Evolutionary conservation across 345 rosid genomes (phyloP).

Genomic region (Dovyalis caffra): DNA sequence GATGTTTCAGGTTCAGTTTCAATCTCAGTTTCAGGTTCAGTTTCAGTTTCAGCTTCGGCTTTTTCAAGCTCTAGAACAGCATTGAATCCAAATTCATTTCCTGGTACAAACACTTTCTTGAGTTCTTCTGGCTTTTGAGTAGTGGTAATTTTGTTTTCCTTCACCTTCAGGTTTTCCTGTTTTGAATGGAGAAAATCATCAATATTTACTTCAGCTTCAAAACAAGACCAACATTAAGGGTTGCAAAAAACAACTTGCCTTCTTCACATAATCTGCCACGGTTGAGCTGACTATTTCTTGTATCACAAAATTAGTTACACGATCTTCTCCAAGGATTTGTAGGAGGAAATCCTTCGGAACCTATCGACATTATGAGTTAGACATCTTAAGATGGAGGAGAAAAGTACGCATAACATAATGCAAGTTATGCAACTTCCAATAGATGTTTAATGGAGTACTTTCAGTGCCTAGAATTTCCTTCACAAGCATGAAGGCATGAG

Average conservation of each 20-base stretch:
- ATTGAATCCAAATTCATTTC: slow-evolving; percentile 53
- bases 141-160: slow-evolving; percentile 57
- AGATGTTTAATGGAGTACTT: too few species aligned
- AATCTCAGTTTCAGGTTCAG: slow-evolving; percentile 16
- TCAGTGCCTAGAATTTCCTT: neutral
- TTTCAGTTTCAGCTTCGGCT: slow-evolving; percentile 18
- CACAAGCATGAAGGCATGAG: neutral
- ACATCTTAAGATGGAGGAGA: neutral
- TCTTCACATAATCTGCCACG: slow-evolving; percentile 53
- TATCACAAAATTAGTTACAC: slow-evolving; percentile 56
- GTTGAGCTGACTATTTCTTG: slow-evolving; percentile 63
- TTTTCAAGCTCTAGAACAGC: slow-evolving; percentile 49
- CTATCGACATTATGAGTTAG: slow-evolving; percentile 24
- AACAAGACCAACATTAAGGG: neutral
- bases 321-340: slow-evolving; percentile 51
- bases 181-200: neutral
- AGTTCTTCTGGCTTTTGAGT: slow-evolving; percentile 51
- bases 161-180: slow-evolving; percentile 52
- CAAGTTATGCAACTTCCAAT: neutral
- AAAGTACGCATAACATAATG: neutral
- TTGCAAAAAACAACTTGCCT: slow-evolving; percentile 30
- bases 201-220: neutral
- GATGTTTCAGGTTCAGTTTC: neutral
- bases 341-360: slow-evolving; percentile 54
- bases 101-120: slow-evolving; percentile 46